A percentile compares a stretch with the other conserved stretches of the same genome.
Conservation (phyloP, 192 early-diverging fungal genomes). For the Phlyctochytrium arcticum region DNA sequence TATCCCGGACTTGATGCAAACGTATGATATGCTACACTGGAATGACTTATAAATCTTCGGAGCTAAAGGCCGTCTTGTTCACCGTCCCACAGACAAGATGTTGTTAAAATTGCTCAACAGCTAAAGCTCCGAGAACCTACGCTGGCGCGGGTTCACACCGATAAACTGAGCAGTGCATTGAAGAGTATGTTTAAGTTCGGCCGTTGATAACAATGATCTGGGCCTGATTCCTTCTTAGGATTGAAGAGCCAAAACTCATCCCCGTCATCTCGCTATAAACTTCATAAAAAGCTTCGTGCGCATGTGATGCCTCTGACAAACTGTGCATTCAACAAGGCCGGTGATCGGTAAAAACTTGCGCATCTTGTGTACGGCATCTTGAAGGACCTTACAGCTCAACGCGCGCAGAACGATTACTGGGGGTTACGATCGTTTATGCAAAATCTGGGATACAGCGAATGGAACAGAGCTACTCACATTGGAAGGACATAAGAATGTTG, state of each 20-base stretch:
- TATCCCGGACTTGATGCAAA: not conserved
- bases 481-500: constrained; percentile 51
- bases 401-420: constrained; percentile 37
- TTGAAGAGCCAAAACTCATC: too few species aligned
- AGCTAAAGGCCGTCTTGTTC: too few species aligned
- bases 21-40: too few species aligned
- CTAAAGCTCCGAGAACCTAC: constrained; percentile 1
- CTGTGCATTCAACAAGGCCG: constrained; percentile 47
- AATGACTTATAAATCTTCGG: too few species aligned
- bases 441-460: constrained; percentile 39
- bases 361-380: too few species aligned
- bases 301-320: constrained; percentile 53
- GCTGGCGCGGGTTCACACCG: not conserved
- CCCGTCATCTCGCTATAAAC: constrained; percentile 15
- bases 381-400: too few species aligned
- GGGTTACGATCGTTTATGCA: constrained; percentile 48
- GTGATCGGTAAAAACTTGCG: constrained; percentile 27
- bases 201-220: too few species aligned
- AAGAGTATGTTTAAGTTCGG: not conserved
- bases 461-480: constrained; percentile 39
- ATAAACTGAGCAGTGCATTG: not conserved
- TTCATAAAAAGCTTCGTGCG: constrained; percentile 29
- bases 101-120: not conserved
- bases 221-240: too few species aligned
- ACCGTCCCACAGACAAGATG: not conserved